Evolutionary conservation across 2,329 filamentous ascomycete species (phyloP).

Genomic region (Whalleya microplaca): DNA sequence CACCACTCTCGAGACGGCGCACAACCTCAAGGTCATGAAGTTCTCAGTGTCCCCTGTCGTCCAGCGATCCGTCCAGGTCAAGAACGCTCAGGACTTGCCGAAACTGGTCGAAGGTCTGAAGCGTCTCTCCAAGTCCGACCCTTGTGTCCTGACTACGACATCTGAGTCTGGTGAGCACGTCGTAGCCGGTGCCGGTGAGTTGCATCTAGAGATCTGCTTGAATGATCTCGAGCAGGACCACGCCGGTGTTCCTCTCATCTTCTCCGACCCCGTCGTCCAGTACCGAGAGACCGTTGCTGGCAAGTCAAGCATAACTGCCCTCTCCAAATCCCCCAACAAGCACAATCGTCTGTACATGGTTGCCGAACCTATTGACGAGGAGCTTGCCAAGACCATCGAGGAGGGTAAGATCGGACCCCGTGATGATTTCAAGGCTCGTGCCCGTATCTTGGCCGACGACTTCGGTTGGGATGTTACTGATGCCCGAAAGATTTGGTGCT

Average conservation of each 20-base stretch:
- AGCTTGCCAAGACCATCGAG: slow-evolving; percentile 90
- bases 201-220: slow-evolving; percentile 99
- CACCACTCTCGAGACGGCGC: slow-evolving; percentile 93
- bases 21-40: slow-evolving; percentile 99
- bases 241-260: slow-evolving; percentile 94
- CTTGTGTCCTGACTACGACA: slow-evolving; percentile 92
- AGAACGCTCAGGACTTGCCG: slow-evolving; percentile 99
- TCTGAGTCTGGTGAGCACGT: slow-evolving; percentile 96
- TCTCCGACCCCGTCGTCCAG: slow-evolving; percentile 97
- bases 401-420: slow-evolving; percentile 86
- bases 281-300: slow-evolving; percentile 94
- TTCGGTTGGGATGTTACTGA: slow-evolving; percentile 99
- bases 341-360: slow-evolving; percentile 99
- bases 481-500: slow-evolving; percentile 99
- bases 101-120: slow-evolving; percentile 99
- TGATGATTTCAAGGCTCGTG: slow-evolving; percentile 99
- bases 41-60: slow-evolving; percentile 99
- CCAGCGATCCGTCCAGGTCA: slow-evolving; percentile 97
- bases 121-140: slow-evolving; percentile 99
- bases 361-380: slow-evolving; percentile 89
- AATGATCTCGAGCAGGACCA: slow-evolving; percentile 99
- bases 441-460: slow-evolving; percentile 93
- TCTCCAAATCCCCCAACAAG: slow-evolving; percentile 99
- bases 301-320: slow-evolving; percentile 90
- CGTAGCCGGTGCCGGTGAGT: slow-evolving; percentile 98